These are phyloP conservation scores for Fraxinus excelsior DNA, from an alignment of 257 asterid species.

Conservation along the genomic window DNA sequence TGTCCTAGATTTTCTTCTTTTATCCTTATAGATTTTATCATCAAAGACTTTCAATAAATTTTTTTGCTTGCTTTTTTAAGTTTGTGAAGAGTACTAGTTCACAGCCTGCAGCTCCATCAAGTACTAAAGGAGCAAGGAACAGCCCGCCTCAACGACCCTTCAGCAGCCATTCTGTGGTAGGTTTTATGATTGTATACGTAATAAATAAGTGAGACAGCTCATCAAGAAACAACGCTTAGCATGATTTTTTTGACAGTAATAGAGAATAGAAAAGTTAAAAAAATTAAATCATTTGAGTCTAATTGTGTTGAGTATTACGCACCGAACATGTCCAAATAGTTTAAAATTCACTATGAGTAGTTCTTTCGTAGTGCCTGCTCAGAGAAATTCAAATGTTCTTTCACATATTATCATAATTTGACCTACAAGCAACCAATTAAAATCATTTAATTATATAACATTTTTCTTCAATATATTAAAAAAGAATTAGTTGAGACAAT, in stretches of 20 bases:
- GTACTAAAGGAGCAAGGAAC: constrained; percentile 24
- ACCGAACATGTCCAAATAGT: no score
- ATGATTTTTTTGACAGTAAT: no score
- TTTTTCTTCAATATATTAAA: no score
- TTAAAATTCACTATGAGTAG: no score
- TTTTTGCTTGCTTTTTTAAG: constrained; percentile 13
- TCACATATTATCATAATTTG: no score
- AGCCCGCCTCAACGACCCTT: constrained; percentile 24
- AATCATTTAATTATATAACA: background rate
- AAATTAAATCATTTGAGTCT: no score
- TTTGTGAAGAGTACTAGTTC: constrained; percentile 28
- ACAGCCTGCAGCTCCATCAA: constrained; percentile 33
- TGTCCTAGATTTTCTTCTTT: background rate
- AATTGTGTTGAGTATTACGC: no score
- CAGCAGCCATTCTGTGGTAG: constrained; percentile 33
- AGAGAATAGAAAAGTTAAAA: no score
- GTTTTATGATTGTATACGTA: background rate
- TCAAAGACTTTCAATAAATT: background rate
- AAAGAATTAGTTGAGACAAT: background rate
- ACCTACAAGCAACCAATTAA: background rate
- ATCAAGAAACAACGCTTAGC: no score
- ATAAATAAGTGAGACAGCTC: no score
- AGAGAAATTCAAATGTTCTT: no score
- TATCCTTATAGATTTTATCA: background rate
- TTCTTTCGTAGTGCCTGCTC: no score